These are phyloP conservation scores for Crithidia expoeki DNA, from an alignment of 208 protist genomes.

Conservation along the genomic window DNA sequence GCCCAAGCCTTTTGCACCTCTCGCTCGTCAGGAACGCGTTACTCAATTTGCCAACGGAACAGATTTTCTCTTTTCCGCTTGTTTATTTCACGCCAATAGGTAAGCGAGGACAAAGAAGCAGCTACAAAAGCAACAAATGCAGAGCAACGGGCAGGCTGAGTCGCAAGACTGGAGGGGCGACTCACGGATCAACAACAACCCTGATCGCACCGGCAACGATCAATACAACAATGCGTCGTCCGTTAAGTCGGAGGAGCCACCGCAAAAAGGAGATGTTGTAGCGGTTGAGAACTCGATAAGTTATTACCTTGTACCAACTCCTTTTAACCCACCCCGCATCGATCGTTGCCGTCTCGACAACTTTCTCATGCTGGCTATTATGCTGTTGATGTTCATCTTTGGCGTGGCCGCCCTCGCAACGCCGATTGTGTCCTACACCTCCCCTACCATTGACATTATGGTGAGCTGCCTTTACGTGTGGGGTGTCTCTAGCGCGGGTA, in stretches of 20 bases:
- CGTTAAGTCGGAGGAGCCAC: neutral
- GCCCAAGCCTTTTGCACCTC: too few relatives aligned
- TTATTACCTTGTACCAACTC: slow-evolving; percentile 40
- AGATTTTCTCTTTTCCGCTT: too few relatives aligned
- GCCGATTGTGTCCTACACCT: slow-evolving; percentile 21
- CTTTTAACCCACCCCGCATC: slow-evolving; percentile 37
- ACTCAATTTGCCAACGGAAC: too few relatives aligned
- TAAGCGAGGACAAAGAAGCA: neutral
- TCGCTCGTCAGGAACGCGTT: too few relatives aligned
- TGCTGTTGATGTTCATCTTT: slow-evolving; percentile 29
- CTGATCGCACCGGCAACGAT: neutral
- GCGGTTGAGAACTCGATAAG: slow-evolving; percentile 5
- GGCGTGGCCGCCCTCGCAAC: slow-evolving; percentile 28
- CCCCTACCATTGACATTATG: slow-evolving; percentile 14
- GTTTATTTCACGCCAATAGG: too few relatives aligned
- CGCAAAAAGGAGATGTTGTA: neutral
- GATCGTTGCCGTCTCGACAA: slow-evolving; percentile 43
- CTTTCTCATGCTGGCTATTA: slow-evolving; percentile 28
- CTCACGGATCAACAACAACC: slow-evolving; percentile 5
- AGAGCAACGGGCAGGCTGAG: neutral
- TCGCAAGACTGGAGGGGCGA: slow-evolving; percentile 12
- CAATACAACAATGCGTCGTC: neutral
- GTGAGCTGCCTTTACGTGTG: slow-evolving; percentile 17
- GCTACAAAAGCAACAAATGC: slow-evolving; percentile 5
- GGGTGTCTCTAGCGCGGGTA: neutral